Conservation (phyloP, 106 monocot genomes). For the Dactylorhiza incarnata region DNA sequence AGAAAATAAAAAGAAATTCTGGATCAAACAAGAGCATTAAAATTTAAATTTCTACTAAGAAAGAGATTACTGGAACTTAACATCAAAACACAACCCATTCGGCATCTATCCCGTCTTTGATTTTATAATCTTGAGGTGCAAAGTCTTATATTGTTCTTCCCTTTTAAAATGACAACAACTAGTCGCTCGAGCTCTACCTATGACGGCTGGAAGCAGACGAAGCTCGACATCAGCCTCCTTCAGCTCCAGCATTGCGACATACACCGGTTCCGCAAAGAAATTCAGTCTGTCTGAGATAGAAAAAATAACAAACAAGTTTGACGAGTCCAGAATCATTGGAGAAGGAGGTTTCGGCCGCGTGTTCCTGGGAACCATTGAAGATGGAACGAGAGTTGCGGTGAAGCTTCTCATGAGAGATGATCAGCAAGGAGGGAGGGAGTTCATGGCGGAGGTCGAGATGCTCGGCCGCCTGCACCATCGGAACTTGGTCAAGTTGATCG, state of each 20-base stretch:
- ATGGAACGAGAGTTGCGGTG: constrained; percentile 67
- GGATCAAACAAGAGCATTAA: too few relatives aligned
- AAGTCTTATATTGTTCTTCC: neutral
- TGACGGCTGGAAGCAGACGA: constrained; percentile 35
- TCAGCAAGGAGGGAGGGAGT: constrained; percentile 78
- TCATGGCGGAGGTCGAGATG: constrained; percentile 93
- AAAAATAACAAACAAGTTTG: constrained; percentile 64
- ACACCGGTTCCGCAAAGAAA: constrained; percentile 57
- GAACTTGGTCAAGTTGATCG: constrained; percentile 92
- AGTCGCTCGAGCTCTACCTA: constrained; percentile 28
- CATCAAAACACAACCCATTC: neutral
- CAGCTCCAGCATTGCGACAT: constrained; percentile 63
- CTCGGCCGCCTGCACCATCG: constrained; percentile 90
- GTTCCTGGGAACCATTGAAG: constrained; percentile 61
- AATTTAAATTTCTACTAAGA: neutral
- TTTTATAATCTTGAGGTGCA: neutral
- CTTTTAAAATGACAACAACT: constrained; percentile 7
- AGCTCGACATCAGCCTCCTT: constrained; percentile 68
- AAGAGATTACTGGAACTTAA: neutral
- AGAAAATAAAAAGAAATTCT: too few relatives aligned
- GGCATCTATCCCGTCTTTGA: neutral
- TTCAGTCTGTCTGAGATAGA: constrained; percentile 67
- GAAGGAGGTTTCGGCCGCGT: constrained; percentile 97
- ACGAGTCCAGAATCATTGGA: constrained; percentile 59
- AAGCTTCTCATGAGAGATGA: constrained; percentile 93